Percentiles rank a stretch among this genome's conserved stretches.
These are phyloP conservation scores for Pseudogymnoascus sp. DNA, from an alignment of 2,329 filamentous ascomycete species.

Conservation along the genomic window DNA sequence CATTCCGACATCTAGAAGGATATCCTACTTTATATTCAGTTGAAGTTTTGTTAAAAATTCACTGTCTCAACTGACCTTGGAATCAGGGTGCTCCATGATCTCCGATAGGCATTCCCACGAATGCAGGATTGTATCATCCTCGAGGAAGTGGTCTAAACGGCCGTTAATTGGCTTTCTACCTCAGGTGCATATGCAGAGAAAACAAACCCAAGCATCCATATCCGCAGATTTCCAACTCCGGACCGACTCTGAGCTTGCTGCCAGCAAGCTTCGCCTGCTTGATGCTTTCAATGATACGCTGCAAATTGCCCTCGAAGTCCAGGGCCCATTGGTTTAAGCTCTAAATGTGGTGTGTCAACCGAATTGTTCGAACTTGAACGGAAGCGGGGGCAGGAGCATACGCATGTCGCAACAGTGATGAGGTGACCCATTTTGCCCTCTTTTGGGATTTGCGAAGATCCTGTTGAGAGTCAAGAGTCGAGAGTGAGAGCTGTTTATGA, in stretches of 20 bases:
- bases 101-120: slow-evolving; percentile 54
- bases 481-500: not conserved
- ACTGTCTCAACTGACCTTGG: slow-evolving; percentile 17
- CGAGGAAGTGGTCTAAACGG: slow-evolving; percentile 13
- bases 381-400: not conserved
- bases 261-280: slow-evolving; percentile 45
- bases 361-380: not conserved
- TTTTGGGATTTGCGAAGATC: not conserved
- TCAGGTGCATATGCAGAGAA: not conserved
- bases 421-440: not conserved
- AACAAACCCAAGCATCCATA: slow-evolving; percentile 8
- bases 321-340: slow-evolving; percentile 40
- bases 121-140: slow-evolving; percentile 47
- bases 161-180: not conserved
- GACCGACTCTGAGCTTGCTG: slow-evolving; percentile 49
- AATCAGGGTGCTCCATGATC: slow-evolving; percentile 52
- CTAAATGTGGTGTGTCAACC: not conserved
- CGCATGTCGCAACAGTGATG: not conserved
- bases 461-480: not conserved
- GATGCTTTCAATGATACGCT: slow-evolving; percentile 53
- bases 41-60: too few relatives aligned
- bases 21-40: slow-evolving; percentile 40
- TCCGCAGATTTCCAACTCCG: slow-evolving; percentile 32
- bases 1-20: slow-evolving; percentile 57
- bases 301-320: slow-evolving; percentile 52